Percentiles rank a stretch among this genome's conserved stretches.
Evolutionary conservation across 2,329 filamentous ascomycete genomes (phyloP).

Genomic region (Cercospora canescens): DNA sequence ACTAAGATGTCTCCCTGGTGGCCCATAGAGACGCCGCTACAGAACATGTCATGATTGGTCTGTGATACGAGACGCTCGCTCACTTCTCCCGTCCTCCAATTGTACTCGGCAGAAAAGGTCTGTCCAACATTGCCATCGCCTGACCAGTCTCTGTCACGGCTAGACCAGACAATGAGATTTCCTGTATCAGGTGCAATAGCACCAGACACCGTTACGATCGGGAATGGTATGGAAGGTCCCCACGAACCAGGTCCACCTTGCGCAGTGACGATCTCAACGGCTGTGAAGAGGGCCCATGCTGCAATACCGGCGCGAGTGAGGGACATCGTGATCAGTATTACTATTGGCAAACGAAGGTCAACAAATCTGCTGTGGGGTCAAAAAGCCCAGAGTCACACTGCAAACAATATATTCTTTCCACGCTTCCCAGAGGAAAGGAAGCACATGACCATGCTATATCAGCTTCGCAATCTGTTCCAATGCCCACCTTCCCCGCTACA

Average conservation of each 20-base stretch:
- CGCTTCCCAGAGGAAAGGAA: too few species aligned
- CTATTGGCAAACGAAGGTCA: background rate
- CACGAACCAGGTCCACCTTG: constrained; percentile 3
- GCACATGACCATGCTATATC: background rate
- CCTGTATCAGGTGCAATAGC: constrained; percentile 3
- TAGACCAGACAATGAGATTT: constrained; percentile 7
- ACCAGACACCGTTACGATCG: constrained; percentile 4
- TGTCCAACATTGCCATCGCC: constrained; percentile 8
- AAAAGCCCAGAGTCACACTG: background rate
- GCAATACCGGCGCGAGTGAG: background rate
- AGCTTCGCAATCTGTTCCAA: background rate
- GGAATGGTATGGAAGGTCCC: constrained; percentile 4
- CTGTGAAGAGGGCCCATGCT: background rate
- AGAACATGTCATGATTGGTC: constrained; percentile 58
- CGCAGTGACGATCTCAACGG: background rate
- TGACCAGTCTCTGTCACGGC: background rate
- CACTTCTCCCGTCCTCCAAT: constrained; percentile 15
- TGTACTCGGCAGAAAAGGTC: constrained; percentile 14
- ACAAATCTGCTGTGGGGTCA: background rate
- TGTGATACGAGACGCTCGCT: constrained; percentile 32
- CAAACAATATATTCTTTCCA: background rate
- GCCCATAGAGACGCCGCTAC: constrained; percentile 56
- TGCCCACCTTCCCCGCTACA: background rate
- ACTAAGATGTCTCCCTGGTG: constrained; percentile 53
- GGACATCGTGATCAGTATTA: background rate